Evolutionary conservation across 2,329 filamentous ascomycete genomes (phyloP).

Genomic region (Cytospora leucostoma): DNA sequence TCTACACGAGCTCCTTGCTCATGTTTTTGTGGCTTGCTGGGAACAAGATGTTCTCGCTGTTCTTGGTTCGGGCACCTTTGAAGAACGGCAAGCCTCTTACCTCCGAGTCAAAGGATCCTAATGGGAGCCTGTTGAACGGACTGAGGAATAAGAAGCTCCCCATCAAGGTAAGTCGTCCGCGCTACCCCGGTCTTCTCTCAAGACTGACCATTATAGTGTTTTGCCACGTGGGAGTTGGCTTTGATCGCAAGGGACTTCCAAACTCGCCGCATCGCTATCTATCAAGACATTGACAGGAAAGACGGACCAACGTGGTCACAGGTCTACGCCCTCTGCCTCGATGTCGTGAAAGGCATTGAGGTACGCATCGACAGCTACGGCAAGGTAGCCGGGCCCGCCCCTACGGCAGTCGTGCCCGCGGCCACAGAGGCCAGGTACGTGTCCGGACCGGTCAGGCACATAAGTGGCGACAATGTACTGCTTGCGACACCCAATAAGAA

Average conservation of each 20-base stretch:
- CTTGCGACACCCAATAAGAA: constrained; percentile 41
- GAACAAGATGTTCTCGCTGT: constrained; percentile 77
- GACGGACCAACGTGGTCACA: constrained; percentile 82
- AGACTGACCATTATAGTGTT: constrained; percentile 53
- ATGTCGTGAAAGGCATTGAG: constrained; percentile 67
- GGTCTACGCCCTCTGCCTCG: constrained; percentile 68
- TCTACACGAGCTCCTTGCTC: constrained; percentile 66
- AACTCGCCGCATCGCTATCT: constrained; percentile 78
- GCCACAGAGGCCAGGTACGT: constrained; percentile 30
- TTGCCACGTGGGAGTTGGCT: constrained; percentile 89
- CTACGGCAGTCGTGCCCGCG: constrained; percentile 37
- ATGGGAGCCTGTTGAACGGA: constrained; percentile 83
- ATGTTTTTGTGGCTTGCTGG: constrained; percentile 74
- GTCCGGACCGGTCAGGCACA: constrained; percentile 42
- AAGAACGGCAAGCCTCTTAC: constrained; percentile 86
- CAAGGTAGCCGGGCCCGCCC: constrained; percentile 43
- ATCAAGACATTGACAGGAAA: constrained; percentile 81
- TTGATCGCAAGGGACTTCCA: constrained; percentile 75
- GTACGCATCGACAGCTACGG: constrained; percentile 65
- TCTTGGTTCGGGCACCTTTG: constrained; percentile 76
- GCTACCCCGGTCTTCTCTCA: too few relatives aligned
- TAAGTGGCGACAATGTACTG: constrained; percentile 44
- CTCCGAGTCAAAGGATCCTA: constrained; percentile 83
- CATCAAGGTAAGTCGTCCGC: constrained; percentile 57
- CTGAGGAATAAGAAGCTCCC: constrained; percentile 80